Percentiles rank a stretch among this genome's conserved stretches.
phyloP scores from a whole-genome alignment of 257 asterid genomes.

The Jasminum sambac region DNA sequence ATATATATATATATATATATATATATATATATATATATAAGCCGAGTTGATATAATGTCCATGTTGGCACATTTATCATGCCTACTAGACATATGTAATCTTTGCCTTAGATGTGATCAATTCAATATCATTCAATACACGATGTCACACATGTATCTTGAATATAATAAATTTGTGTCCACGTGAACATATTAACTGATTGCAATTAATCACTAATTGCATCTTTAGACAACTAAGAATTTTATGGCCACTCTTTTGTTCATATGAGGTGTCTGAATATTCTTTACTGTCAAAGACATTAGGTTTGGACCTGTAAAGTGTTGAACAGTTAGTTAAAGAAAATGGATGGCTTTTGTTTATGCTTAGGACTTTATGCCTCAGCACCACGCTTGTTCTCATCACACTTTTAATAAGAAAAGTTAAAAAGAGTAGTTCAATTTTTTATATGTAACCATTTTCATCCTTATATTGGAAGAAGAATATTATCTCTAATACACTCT shows the following conservation, averaged over 20 bases:
- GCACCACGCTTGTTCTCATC: neutral
- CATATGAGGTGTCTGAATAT: conserved; percentile 31
- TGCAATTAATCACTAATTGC: conserved; percentile 17
- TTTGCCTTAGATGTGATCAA: too few relatives aligned
- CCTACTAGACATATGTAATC: too few relatives aligned
- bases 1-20: conserved; percentile 19
- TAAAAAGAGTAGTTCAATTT: neutral
- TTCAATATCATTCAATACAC: too few relatives aligned
- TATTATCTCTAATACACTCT: too few relatives aligned
- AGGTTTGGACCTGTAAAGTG: conserved; percentile 18
- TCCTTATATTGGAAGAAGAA: too few relatives aligned
- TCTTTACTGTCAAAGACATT: conserved; percentile 18
- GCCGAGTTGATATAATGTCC: too few relatives aligned
- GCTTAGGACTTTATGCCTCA: conserved; percentile 30
- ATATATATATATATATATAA: conserved; percentile 5
- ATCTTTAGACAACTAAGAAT: conserved; percentile 13
- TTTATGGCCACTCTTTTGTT: conserved; percentile 6
- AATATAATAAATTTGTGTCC: too few relatives aligned
- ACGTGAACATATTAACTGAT: conserved; percentile 10
- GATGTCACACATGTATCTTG: too few relatives aligned
- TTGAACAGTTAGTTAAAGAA: conserved; percentile 13
- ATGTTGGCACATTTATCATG: too few relatives aligned
- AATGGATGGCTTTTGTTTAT: conserved; percentile 18
- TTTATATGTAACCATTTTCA: too few relatives aligned
- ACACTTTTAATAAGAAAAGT: neutral